phyloP scores from a whole-genome alignment of 2,329 filamentous ascomycete species.

The Botryotinia narcissicola region DNA sequence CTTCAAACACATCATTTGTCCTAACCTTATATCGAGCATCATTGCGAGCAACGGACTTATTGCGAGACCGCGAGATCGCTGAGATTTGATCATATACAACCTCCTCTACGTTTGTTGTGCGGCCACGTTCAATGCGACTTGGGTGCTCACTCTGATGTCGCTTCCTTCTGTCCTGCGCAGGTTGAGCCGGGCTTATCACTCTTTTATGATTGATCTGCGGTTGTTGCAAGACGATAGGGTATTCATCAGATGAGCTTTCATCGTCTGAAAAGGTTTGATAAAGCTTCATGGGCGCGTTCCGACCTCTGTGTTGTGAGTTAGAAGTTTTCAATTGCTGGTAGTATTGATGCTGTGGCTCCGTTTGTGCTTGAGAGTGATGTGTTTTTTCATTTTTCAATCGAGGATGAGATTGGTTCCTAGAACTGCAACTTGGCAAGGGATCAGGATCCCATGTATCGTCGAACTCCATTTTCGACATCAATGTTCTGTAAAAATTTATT shows the following conservation, averaged over 20 bases:
- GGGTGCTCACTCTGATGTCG: conserved; percentile 15
- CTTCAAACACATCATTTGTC: not conserved
- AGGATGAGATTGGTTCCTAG: not conserved
- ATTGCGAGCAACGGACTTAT: not conserved
- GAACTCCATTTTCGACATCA: not conserved
- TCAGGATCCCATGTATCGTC: conserved; percentile 8
- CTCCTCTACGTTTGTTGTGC: not conserved
- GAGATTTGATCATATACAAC: not conserved
- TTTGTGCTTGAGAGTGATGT: not conserved
- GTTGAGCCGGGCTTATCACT: not conserved
- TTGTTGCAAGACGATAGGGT: not conserved
- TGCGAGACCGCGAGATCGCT: not conserved
- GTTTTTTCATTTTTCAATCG: not conserved
- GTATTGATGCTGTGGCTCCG: not conserved
- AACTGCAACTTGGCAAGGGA: conserved; percentile 5
- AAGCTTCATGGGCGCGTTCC: not conserved
- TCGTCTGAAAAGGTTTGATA: not conserved
- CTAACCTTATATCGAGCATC: not conserved
- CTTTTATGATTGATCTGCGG: conserved; percentile 1
- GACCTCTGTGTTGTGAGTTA: not conserved
- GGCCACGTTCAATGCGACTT: not conserved
- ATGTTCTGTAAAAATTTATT: not conserved
- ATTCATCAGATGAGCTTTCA: not conserved
- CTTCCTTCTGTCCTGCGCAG: not conserved
- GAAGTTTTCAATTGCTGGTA: not conserved